phyloP scores from a whole-genome alignment of 176 grass and related monocot genomes.

The Phragmites australis region DNA sequence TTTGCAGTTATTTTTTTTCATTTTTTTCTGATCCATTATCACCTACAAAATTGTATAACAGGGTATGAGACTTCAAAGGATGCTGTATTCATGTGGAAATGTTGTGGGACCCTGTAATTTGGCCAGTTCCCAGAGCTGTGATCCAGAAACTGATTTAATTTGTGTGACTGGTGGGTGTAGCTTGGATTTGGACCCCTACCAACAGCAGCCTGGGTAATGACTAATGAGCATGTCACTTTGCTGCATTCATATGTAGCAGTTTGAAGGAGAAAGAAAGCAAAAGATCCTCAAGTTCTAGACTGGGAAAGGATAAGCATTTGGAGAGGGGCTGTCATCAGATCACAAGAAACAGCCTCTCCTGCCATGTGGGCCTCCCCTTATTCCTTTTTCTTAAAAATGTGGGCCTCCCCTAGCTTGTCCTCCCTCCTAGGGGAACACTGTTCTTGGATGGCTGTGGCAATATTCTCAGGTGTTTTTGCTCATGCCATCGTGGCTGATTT shows the following conservation, averaged over 20 bases:
- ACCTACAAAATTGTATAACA: neutral
- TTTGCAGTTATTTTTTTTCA: neutral
- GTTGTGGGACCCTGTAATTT: neutral
- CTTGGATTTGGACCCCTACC: conserved; percentile 5
- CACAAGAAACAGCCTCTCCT: conserved; percentile 12
- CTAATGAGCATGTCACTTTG: conserved; percentile 30
- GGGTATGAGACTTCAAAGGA: neutral
- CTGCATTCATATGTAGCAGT: conserved; percentile 14
- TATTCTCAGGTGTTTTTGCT: conserved; percentile 34
- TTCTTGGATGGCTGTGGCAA: conserved; percentile 31
- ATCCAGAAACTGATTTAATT: conserved; percentile 22
- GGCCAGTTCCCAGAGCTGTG: conserved; percentile 26
- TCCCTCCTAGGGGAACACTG: conserved; percentile 16
- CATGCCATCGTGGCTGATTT: neutral
- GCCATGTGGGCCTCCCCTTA: neutral
- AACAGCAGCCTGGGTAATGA: neutral
- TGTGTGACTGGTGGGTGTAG: neutral
- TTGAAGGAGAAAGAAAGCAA: conserved; percentile 34
- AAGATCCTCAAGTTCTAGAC: conserved; percentile 29
- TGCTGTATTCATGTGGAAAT: neutral
- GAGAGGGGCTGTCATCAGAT: conserved; percentile 14
- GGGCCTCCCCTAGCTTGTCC: conserved; percentile 18
- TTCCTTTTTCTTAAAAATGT: too few relatives aligned
- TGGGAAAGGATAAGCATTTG: conserved; percentile 28
- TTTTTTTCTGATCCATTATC: neutral